Evolutionary conservation across 176 grass and related monocot genomes (phyloP).

Genomic region (Pharus latifolius): DNA sequence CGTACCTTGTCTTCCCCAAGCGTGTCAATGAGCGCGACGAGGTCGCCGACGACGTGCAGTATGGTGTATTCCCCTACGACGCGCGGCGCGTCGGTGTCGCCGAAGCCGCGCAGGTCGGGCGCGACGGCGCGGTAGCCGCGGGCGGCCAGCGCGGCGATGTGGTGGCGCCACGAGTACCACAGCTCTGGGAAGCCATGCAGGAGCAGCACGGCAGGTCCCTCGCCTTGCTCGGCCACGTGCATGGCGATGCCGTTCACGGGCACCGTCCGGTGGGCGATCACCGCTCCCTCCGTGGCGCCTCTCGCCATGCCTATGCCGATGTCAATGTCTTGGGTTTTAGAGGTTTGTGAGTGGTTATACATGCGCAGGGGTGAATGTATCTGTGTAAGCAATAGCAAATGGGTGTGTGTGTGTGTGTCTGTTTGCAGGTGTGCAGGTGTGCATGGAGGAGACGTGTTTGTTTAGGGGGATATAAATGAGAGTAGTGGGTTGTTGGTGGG

Average conservation of each 20-base stretch:
- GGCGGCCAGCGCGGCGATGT: constrained; percentile 23
- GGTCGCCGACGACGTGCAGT: constrained; percentile 35
- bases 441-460: too few relatives aligned
- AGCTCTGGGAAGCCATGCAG: constrained; percentile 43
- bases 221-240: constrained; percentile 45
- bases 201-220: constrained; percentile 25
- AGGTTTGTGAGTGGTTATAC: too few relatives aligned
- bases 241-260: constrained; percentile 32
- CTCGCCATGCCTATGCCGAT: too few relatives aligned
- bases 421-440: too few relatives aligned
- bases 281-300: not conserved
- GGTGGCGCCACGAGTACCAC: constrained; percentile 50
- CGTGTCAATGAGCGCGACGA: constrained; percentile 33
- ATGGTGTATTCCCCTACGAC: constrained; percentile 17
- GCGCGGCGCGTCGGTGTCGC: constrained; percentile 25
- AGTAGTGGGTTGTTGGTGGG: too few relatives aligned
- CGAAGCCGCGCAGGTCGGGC: constrained; percentile 40
- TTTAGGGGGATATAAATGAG: too few relatives aligned
- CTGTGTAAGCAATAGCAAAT: too few relatives aligned
- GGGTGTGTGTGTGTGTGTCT: too few relatives aligned
- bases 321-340: too few relatives aligned
- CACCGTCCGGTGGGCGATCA: constrained; percentile 16
- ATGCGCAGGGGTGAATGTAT: too few relatives aligned
- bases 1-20: constrained; percentile 41
- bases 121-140: constrained; percentile 29